A percentile compares a stretch with the other conserved stretches of the same genome.
Evolutionary conservation across 305 asterid species (phyloP).

Genomic region (Lippia alba): DNA sequence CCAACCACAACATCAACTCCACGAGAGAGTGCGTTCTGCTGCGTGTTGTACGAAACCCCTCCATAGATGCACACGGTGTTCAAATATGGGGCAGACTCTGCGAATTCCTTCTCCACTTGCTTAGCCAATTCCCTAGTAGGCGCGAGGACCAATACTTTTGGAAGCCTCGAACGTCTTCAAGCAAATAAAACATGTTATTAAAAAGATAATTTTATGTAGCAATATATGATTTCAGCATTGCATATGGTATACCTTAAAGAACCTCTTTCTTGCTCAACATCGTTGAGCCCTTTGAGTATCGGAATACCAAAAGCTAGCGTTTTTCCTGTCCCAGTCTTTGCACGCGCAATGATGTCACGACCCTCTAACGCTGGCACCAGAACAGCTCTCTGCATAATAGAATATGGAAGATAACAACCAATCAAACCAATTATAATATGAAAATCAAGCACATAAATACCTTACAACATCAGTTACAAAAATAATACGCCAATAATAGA

Average conservation of each 20-base stretch:
- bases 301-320: slow-evolving; percentile 95
- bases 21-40: slow-evolving; percentile 77
- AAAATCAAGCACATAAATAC: background rate
- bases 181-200: slow-evolving; percentile 31
- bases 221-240: background rate
- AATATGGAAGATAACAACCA: slow-evolving; percentile 23
- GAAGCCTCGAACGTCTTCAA: slow-evolving; percentile 77
- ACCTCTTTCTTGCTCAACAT: slow-evolving; percentile 56
- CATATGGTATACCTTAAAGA: slow-evolving; percentile 57
- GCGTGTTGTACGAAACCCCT: slow-evolving; percentile 79
- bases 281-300: slow-evolving; percentile 67
- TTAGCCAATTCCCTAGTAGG: slow-evolving; percentile 96
- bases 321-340: slow-evolving; percentile 96
- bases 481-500: background rate
- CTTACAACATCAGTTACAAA: background rate
- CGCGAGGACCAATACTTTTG: slow-evolving; percentile 84
- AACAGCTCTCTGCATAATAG: slow-evolving; percentile 72
- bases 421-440: background rate
- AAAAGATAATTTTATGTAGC: slow-evolving; percentile 21
- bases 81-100: slow-evolving; percentile 83
- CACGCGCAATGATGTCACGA: slow-evolving; percentile 88
- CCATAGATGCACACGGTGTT: slow-evolving; percentile 90
- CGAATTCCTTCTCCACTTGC: slow-evolving; percentile 92
- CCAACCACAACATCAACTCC: slow-evolving; percentile 96
- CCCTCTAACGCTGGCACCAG: slow-evolving; percentile 85